phyloP scores from a whole-genome alignment of 1,139 yeast species.

The Kurtzmaniella quercitrusa region DNA sequence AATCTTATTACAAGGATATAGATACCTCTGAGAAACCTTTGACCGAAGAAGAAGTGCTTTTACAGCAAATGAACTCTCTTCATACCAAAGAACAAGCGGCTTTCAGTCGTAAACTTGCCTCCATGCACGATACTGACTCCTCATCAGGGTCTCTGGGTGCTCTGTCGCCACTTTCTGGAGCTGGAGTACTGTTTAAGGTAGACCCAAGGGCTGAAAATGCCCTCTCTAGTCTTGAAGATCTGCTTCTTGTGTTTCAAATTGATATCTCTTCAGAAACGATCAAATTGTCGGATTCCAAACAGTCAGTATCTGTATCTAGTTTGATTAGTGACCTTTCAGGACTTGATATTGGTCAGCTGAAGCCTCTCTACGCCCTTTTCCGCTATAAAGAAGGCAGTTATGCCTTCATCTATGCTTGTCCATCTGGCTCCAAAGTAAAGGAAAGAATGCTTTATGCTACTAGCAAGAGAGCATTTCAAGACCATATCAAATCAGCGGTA shows the following conservation, averaged over 20 bases:
- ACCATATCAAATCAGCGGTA: slow-evolving; percentile 38
- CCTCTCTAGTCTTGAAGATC: slow-evolving; percentile 14
- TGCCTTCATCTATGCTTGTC: slow-evolving; percentile 80
- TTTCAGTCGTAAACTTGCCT: slow-evolving; percentile 30
- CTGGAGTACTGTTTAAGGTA: slow-evolving; percentile 26
- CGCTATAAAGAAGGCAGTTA: slow-evolving; percentile 26
- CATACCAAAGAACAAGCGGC: slow-evolving; percentile 13
- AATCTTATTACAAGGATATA: slow-evolving; percentile 42
- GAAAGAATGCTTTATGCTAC: slow-evolving; percentile 94
- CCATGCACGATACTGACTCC: slow-evolving; percentile 23
- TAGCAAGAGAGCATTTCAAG: slow-evolving; percentile 64
- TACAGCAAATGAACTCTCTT: slow-evolving; percentile 42
- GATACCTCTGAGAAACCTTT: slow-evolving; percentile 39
- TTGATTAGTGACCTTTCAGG: slow-evolving; percentile 19
- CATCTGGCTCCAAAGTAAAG: slow-evolving; percentile 83
- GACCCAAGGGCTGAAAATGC: slow-evolving; percentile 20
- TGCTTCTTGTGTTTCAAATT: slow-evolving; percentile 30
- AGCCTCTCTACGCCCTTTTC: slow-evolving; percentile 58
- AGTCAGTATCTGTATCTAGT: slow-evolving; percentile 15
- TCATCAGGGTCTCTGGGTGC: not conserved
- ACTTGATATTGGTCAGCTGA: slow-evolving; percentile 10
- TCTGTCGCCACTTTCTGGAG: slow-evolving; percentile 1
- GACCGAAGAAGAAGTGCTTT: slow-evolving; percentile 57
- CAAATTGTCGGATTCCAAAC: slow-evolving; percentile 14
- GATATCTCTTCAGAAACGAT: slow-evolving; percentile 26